Conservation (phyloP, 2,329 filamentous ascomycete species). For the Xylaria multiplex region DNA sequence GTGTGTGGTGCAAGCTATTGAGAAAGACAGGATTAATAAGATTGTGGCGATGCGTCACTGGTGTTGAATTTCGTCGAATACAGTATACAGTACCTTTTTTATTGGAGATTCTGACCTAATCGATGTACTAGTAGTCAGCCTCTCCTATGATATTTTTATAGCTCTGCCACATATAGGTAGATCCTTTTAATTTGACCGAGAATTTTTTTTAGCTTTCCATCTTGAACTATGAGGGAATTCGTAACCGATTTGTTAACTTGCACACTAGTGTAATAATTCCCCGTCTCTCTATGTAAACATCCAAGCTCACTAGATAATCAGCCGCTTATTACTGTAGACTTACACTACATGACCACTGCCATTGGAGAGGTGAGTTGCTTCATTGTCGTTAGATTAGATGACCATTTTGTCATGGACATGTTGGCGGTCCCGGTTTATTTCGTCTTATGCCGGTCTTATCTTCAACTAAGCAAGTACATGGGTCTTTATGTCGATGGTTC, state of each 20-base stretch:
- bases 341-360: neutral
- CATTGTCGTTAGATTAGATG: too few species aligned
- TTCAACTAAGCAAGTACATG: neutral
- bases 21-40: too few species aligned
- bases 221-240: neutral
- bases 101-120: too few species aligned
- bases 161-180: neutral
- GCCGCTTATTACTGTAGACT: neutral
- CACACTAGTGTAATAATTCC: neutral
- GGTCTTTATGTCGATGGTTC: neutral
- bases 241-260: neutral
- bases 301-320: neutral
- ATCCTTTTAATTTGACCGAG: too few species aligned
- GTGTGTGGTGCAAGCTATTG: too few species aligned
- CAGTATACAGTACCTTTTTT: too few species aligned
- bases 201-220: too few species aligned
- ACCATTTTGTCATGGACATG: too few species aligned
- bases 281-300: too few species aligned
- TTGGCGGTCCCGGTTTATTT: neutral
- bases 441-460: neutral
- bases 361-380: too few species aligned
- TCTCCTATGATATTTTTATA: neutral
- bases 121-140: neutral
- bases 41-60: too few species aligned
- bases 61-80: too few species aligned